Percentiles rank a stretch among this genome's conserved stretches.
Evolutionary conservation across 495 filamentous ascomycete genomes (phyloP).

Genomic region (Neurospora sp.): DNA sequence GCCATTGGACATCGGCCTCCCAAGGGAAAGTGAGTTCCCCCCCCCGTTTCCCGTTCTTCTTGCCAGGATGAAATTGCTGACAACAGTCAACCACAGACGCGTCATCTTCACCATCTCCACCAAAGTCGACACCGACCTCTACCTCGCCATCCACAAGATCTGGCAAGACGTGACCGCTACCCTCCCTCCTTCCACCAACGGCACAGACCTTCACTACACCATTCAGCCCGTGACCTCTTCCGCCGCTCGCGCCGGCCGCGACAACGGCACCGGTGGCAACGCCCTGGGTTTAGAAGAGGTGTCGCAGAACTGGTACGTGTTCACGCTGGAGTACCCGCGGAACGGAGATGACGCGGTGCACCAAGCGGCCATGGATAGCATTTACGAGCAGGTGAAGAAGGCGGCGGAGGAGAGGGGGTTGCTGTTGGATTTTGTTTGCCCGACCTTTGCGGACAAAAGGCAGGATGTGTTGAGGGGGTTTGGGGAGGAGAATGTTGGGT

Average conservation of each 20-base stretch:
- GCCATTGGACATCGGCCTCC: background rate
- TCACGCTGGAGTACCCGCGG: background rate
- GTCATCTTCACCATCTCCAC: conserved; percentile 20
- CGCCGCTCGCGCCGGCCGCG: conserved; percentile 27
- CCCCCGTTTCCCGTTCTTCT: no score
- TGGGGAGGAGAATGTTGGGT: conserved; percentile 31
- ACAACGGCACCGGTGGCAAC: conserved; percentile 37
- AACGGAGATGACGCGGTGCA: background rate
- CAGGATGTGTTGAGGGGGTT: conserved; percentile 41
- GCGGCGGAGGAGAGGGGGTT: conserved; percentile 14
- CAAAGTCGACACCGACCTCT: conserved; percentile 14
- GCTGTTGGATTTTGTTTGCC: conserved; percentile 20
- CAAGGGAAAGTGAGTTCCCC: background rate
- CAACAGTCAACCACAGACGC: background rate
- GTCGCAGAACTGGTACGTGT: conserved; percentile 18
- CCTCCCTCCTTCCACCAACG: conserved; percentile 7
- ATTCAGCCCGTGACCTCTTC: conserved; percentile 40
- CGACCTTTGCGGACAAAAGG: conserved; percentile 31
- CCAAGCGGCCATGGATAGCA: background rate
- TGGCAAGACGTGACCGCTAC: conserved; percentile 14
- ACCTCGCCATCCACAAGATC: conserved; percentile 12
- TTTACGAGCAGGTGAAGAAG: conserved; percentile 3
- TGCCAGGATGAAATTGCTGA: no score
- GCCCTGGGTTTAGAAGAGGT: conserved; percentile 38
- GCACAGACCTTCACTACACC: conserved; percentile 17